phyloP scores from a whole-genome alignment of 2,329 filamentous ascomycete genomes.

The Cordyceps cicadae region DNA sequence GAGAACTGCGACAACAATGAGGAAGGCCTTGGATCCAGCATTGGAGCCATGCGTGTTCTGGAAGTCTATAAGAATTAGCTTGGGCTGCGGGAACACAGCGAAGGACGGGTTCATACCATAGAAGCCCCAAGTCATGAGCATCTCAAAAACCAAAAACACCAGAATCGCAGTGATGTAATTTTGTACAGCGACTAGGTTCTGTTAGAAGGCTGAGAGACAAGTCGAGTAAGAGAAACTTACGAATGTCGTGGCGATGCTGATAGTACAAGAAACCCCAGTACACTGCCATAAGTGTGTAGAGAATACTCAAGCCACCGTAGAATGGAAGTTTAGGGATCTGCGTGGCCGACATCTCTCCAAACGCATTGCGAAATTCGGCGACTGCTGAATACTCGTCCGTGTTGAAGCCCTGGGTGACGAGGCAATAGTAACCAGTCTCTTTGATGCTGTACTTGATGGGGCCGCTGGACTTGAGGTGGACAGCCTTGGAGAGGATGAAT shows the following conservation, averaged over 20 bases:
- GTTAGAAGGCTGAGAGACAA: slow-evolving; percentile 23
- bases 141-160: slow-evolving; percentile 87
- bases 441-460: slow-evolving; percentile 75
- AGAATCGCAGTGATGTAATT: slow-evolving; percentile 98
- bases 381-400: slow-evolving; percentile 66
- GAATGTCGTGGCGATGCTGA: slow-evolving; percentile 85
- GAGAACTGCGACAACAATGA: slow-evolving; percentile 84
- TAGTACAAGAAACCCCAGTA: slow-evolving; percentile 93
- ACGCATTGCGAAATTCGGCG: slow-evolving; percentile 90
- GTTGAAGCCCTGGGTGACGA: slow-evolving; percentile 67
- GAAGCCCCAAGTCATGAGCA: slow-evolving; percentile 98
- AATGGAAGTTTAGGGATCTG: slow-evolving; percentile 97
- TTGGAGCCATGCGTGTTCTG: slow-evolving; percentile 80
- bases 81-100: not conserved
- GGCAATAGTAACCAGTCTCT: slow-evolving; percentile 93
- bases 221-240: slow-evolving; percentile 37
- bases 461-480: slow-evolving; percentile 69
- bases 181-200: slow-evolving; percentile 69
- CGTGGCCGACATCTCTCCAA: slow-evolving; percentile 87
- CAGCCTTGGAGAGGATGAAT: slow-evolving; percentile 67
- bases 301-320: slow-evolving; percentile 87
- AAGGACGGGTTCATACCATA: slow-evolving; percentile 53
- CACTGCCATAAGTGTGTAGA: slow-evolving; percentile 78
- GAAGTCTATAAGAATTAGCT: slow-evolving; percentile 58
- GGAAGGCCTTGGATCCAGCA: slow-evolving; percentile 70